These are phyloP conservation scores for Lactifluus volemus DNA, from an alignment of 768 basidiomycete species.

Conservation along the genomic window DNA sequence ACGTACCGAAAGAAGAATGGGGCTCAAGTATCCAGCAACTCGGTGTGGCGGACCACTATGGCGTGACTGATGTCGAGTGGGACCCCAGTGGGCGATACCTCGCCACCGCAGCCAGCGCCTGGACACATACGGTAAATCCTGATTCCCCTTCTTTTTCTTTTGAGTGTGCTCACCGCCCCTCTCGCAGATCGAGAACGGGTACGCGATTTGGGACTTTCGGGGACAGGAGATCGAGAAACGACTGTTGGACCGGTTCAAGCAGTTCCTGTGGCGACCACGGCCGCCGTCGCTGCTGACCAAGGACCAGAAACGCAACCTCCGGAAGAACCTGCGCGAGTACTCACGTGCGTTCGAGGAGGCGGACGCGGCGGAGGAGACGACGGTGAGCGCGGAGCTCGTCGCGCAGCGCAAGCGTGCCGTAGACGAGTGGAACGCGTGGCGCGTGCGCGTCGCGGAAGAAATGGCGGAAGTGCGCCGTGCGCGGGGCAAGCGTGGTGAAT, in stretches of 20 bases:
- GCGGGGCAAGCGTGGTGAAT: slow-evolving; percentile 27
- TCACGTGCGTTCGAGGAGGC: slow-evolving; percentile 92
- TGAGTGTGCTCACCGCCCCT: background rate
- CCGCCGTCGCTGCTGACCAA: slow-evolving; percentile 78
- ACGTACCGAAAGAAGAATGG: slow-evolving; percentile 58
- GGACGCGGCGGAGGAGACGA: slow-evolving; percentile 91
- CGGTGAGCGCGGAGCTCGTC: slow-evolving; percentile 88
- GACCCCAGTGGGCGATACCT: slow-evolving; percentile 93
- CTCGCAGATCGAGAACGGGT: slow-evolving; percentile 90
- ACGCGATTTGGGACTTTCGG: slow-evolving; percentile 94
- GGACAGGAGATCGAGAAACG: slow-evolving; percentile 91
- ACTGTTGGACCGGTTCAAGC: slow-evolving; percentile 92
- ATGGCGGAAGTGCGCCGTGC: slow-evolving; percentile 45
- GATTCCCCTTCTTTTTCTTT: background rate
- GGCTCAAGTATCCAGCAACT: slow-evolving; percentile 80
- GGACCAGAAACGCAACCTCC: slow-evolving; percentile 76
- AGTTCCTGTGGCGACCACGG: slow-evolving; percentile 98
- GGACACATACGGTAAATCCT: slow-evolving; percentile 74
- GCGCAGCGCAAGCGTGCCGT: slow-evolving; percentile 85
- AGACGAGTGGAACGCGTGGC: slow-evolving; percentile 99
- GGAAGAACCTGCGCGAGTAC: slow-evolving; percentile 86
- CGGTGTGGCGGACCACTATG: slow-evolving; percentile 88
- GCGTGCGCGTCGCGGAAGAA: slow-evolving; percentile 59
- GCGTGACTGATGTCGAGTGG: slow-evolving; percentile 97
- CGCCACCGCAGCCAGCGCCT: slow-evolving; percentile 87